Base-by-base conservation (phyloP, 2,329 filamentous ascomycete genomes). In the Colletotrichum echinochloae region DNA sequence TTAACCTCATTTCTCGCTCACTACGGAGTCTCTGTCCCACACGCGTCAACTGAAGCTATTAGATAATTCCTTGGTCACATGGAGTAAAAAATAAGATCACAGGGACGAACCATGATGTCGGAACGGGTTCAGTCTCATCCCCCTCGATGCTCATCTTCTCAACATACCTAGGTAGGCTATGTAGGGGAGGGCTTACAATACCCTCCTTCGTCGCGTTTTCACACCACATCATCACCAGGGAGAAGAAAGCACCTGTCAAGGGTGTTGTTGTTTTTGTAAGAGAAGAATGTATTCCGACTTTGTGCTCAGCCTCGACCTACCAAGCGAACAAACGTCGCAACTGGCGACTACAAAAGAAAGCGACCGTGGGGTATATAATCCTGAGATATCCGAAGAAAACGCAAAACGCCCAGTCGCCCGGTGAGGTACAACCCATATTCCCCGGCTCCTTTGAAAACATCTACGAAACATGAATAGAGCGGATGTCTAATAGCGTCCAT, bases 311-410 rank as follows among this genome's bases (percentile, higher is more conserved):
- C 9, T 35, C 30, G 7, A 12, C 7, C n/a, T n/a, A 1, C 16
- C 57, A n/a, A 49, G n/a, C 26, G 23, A 37, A 1, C 8, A 12
- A 16, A 37, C 14, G n/a, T 20, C 35, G 23, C 14, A 18, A 14
- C 8, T 37, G 28, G n/a, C 7, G n/a, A 39, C 56, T 14, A 28
- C 28, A 51, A 20, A 51, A 37, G 44, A 30, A 61, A 61, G 33
- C 44, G 59, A 61, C 59, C 59, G 59, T 61, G 59, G 59, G 59
- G 59, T 61, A 61, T 61, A 61, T 46, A 26, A 60, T 60, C 41
- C 39, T 33, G 6, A 44, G 20, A 18, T 41, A n/a, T 23, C 56
- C 26, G 2, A 7, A 23, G 6, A 23, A 46, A 7, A 33, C 33
- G 28, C 26, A 20, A 49, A 49, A 60, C 44, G 44, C 44, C 59